phyloP scores from a whole-genome alignment of 192 early-diverging fungal genomes.

The Coemansia erecta region DNA sequence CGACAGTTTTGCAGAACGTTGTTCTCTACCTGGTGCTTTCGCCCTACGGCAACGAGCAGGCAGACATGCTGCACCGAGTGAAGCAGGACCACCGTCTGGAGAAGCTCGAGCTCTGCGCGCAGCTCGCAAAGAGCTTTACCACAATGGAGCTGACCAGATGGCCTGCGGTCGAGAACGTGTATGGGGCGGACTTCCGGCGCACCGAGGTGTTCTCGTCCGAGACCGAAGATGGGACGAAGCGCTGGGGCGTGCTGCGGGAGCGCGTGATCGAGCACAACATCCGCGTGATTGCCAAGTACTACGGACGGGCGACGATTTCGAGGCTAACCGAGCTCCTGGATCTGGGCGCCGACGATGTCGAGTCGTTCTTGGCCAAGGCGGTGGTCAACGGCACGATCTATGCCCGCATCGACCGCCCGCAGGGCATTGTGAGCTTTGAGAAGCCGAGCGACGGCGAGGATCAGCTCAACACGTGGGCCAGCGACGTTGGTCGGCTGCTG shows the following conservation, averaged over 20 bases:
- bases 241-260: conserved; percentile 83
- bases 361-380: conserved; percentile 88
- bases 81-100: conserved; percentile 76
- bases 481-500: conserved; percentile 83
- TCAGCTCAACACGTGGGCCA: conserved; percentile 91
- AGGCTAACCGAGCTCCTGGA: conserved; percentile 90
- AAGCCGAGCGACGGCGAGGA: conserved; percentile 82
- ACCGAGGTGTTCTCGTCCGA: conserved; percentile 71
- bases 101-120: conserved; percentile 75
- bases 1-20: conserved; percentile 70
- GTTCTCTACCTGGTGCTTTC: conserved; percentile 86
- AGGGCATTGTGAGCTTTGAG: conserved; percentile 86
- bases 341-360: conserved; percentile 77
- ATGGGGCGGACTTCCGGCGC: conserved; percentile 70
- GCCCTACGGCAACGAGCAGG: conserved; percentile 95
- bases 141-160: conserved; percentile 93
- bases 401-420: conserved; percentile 91
- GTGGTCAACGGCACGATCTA: conserved; percentile 95
- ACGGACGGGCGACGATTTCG: conserved; percentile 80
- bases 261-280: conserved; percentile 99
- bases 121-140: conserved; percentile 85
- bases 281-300: conserved; percentile 95
- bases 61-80: conserved; percentile 87
- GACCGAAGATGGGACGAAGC: conserved; percentile 75
- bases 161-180: conserved; percentile 89